Base-by-base conservation (phyloP, 1,139 yeast genomes). In the Taiozyma sp. region DNA sequence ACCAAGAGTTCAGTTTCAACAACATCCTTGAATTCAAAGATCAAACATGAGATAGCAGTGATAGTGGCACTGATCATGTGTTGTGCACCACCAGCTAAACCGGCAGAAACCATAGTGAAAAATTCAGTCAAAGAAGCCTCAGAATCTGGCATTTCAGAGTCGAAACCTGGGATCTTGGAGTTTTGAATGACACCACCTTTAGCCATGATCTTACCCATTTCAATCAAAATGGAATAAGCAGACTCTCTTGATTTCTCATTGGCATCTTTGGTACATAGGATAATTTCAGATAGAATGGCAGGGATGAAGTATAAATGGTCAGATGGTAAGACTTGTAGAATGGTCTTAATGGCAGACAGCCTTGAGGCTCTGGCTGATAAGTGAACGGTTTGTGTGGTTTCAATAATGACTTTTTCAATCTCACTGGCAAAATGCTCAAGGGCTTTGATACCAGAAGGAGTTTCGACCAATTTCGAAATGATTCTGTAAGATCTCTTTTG, bases 1-100 rank as follows among this genome's bases (percentile, higher is more conserved):
- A 80, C 67, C 48, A 90, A 72, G 24, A 80, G 74, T 47, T 80
- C 79, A 51, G 76, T 60, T 21, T 81, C 77, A 59, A 86, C 70
- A 45, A 74, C 71, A 51, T 79, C 79, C 62, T 86, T 85, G 72
- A 89, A 95, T 68, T 93, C 98, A 67, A 83, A 93, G 44, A 93
- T 77, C 49, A 91, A 74, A 64, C 97, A 84, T 43, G 96, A 84
- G 50, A 93, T 75, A 0, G 97, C 96, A 9, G 97, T 89, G 58
- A 95, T 83, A 16, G 98, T 85, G 19, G 98, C 97, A 62, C 97
- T 88, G 46, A 93, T 87, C 97, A 91, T 91, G 68, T 91, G 96
- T 34, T 95, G 93, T 42, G 95, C 80, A 60, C 86, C 85, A 50
- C 97, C 97, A 39, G 95, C 97, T 59, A 95, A 76, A 71, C 99